phyloP scores from a whole-genome alignment of 2,329 filamentous ascomycete genomes.

The Xylaria sp. region DNA sequence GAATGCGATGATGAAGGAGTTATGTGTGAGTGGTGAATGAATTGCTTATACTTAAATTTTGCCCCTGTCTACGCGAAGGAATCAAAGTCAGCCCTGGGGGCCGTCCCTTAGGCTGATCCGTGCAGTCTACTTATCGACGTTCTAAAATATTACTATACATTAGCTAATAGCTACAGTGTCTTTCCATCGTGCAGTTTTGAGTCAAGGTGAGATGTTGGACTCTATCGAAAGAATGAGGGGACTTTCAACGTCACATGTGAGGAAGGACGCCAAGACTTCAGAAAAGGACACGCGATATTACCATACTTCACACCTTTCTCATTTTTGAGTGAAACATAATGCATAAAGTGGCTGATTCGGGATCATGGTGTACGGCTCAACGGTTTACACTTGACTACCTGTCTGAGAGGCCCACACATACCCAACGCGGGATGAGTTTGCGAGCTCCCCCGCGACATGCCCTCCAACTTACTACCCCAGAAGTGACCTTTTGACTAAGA shows the following conservation, averaged over 20 bases:
- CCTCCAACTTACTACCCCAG: conserved; percentile 6
- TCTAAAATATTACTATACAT: neutral
- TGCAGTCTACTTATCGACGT: neutral
- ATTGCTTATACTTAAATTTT: neutral
- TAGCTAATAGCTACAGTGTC: neutral
- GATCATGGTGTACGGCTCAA: neutral
- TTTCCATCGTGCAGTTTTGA: neutral
- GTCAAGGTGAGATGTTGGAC: neutral
- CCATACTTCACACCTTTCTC: neutral
- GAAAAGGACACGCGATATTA: neutral
- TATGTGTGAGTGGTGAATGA: neutral
- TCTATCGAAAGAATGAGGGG: neutral
- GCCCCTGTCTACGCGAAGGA: neutral
- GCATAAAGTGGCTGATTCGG: neutral
- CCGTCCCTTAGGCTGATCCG: neutral
- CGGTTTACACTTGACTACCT: neutral
- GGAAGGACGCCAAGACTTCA: neutral
- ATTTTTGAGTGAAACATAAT: neutral
- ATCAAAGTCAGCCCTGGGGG: neutral
- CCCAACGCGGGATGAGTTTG: conserved; percentile 24
- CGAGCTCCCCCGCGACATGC: conserved; percentile 10
- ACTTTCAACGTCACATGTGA: conserved; percentile 4
- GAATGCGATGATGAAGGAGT: neutral
- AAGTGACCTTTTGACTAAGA: neutral
- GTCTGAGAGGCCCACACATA: conserved; percentile 2